phyloP scores from a whole-genome alignment of 805 yeast species.

The Candida namnaoensis region DNA sequence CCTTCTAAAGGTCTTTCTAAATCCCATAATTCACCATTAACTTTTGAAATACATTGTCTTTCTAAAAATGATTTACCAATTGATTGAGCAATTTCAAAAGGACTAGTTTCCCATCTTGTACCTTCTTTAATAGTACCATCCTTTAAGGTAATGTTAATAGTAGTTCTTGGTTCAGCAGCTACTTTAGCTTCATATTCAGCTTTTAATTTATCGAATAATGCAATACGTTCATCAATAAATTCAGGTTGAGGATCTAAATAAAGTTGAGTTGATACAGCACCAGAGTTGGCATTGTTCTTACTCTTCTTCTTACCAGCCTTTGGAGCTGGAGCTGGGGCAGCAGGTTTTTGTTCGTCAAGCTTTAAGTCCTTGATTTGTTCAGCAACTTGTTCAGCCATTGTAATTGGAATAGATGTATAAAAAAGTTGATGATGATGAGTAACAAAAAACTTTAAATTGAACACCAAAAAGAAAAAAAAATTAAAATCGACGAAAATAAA shows the following conservation, averaged over 20 bases:
- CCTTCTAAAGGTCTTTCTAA: constrained; percentile 86
- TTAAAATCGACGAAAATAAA: too few relatives aligned
- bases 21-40: constrained; percentile 90
- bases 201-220: constrained; percentile 73
- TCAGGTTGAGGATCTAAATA: constrained; percentile 73
- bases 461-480: too few relatives aligned
- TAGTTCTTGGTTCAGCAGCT: constrained; percentile 50
- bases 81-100: constrained; percentile 72
- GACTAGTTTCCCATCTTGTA: constrained; percentile 83
- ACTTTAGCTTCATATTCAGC: constrained; percentile 66
- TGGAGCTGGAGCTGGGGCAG: constrained; percentile 17
- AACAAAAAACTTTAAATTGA: too few relatives aligned
- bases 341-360: constrained; percentile 24
- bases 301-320: constrained; percentile 30
- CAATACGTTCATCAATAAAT: constrained; percentile 72
- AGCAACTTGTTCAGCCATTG: constrained; percentile 15
- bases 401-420: too few relatives aligned
- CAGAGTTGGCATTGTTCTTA: constrained; percentile 27
- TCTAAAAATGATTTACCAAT: constrained; percentile 87
- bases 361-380: constrained; percentile 42
- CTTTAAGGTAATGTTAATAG: constrained; percentile 74
- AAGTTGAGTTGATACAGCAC: constrained; percentile 25
- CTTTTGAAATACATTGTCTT: constrained; percentile 85
- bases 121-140: constrained; percentile 81
- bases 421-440: too few relatives aligned